phyloP scores from a whole-genome alignment of 2,329 filamentous ascomycete species.

The Fonsecaea multimorphosa region DNA sequence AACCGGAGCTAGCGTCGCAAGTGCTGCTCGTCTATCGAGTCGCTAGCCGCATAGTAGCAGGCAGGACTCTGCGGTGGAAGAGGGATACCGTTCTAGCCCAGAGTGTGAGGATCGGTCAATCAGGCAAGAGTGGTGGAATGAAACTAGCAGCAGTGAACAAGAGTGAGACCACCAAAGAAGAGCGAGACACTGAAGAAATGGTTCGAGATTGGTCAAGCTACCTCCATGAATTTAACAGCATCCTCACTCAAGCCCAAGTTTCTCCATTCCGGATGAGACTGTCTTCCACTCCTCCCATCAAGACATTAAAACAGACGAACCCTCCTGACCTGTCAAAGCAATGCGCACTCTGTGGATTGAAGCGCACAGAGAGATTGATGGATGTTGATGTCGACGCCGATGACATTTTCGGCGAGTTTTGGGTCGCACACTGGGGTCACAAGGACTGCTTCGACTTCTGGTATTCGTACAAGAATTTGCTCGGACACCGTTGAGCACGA shows the following conservation, averaged over 20 bases:
- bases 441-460: slow-evolving; percentile 83
- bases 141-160: slow-evolving; percentile 88
- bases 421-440: slow-evolving; percentile 88
- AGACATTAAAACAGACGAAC: slow-evolving; percentile 13
- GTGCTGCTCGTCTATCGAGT: slow-evolving; percentile 53
- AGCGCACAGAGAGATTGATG: slow-evolving; percentile 79
- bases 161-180: slow-evolving; percentile 79
- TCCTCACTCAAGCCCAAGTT: slow-evolving; percentile 52
- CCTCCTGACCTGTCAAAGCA: slow-evolving; percentile 45
- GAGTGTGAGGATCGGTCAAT: slow-evolving; percentile 82
- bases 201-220: slow-evolving; percentile 76
- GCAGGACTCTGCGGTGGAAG: slow-evolving; percentile 87
- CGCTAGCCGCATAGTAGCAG: slow-evolving; percentile 80
- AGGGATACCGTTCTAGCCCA: slow-evolving; percentile 83
- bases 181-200: slow-evolving; percentile 81
- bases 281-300: slow-evolving; percentile 13
- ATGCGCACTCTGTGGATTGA: slow-evolving; percentile 86
- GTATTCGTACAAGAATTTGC: slow-evolving; percentile 72
- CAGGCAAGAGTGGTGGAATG: slow-evolving; percentile 79
- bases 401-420: slow-evolving; percentile 97
- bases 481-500: slow-evolving; percentile 63
- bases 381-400: slow-evolving; percentile 78
- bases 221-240: slow-evolving; percentile 74
- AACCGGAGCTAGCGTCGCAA: slow-evolving; percentile 21
- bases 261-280: slow-evolving; percentile 26